phyloP scores from a whole-genome alignment of 805 yeast species.

The Myxozyma lipomycoides region DNA sequence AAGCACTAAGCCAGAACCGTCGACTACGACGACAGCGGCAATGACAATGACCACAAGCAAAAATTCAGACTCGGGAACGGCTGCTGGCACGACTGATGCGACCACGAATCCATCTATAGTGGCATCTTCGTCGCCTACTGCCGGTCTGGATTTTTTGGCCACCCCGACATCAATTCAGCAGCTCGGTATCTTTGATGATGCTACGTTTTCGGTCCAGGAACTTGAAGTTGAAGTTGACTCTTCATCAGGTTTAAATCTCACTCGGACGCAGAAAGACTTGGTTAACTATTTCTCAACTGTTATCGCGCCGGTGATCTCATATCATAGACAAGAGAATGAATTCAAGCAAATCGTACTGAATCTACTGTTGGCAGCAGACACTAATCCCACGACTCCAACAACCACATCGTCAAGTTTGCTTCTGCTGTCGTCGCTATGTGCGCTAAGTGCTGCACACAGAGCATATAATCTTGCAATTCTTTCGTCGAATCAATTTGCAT shows the following conservation, averaged over 20 bases:
- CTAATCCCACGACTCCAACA: not conserved
- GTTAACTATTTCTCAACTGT: slow-evolving; percentile 20
- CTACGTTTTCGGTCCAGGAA: no score
- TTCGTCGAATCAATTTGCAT: slow-evolving; percentile 14
- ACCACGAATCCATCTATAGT: no score
- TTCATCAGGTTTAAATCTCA: slow-evolving; percentile 12
- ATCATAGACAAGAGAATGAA: slow-evolving; percentile 19
- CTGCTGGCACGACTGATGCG: no score
- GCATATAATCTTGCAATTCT: slow-evolving; percentile 16
- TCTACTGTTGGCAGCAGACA: slow-evolving; percentile 5
- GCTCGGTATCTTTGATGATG: not conserved
- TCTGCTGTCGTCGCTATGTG: slow-evolving; percentile 21
- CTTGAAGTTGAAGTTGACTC: slow-evolving; percentile 5
- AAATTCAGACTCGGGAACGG: not conserved
- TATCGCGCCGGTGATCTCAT: slow-evolving; percentile 23
- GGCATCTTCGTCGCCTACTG: no score
- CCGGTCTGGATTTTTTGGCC: not conserved
- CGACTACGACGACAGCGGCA: not conserved
- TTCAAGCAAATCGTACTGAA: slow-evolving; percentile 18
- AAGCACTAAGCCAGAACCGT: not conserved
- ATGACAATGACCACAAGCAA: not conserved
- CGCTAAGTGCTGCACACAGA: slow-evolving; percentile 25
- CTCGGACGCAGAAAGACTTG: slow-evolving; percentile 21
- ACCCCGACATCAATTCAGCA: not conserved
- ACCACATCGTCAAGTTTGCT: slow-evolving; percentile 6